Percentiles rank a stretch among this genome's conserved stretches.
These are phyloP conservation scores for Omphalotus guepiniiformis DNA, from an alignment of 768 basidiomycete genomes.

Conservation along the genomic window DNA sequence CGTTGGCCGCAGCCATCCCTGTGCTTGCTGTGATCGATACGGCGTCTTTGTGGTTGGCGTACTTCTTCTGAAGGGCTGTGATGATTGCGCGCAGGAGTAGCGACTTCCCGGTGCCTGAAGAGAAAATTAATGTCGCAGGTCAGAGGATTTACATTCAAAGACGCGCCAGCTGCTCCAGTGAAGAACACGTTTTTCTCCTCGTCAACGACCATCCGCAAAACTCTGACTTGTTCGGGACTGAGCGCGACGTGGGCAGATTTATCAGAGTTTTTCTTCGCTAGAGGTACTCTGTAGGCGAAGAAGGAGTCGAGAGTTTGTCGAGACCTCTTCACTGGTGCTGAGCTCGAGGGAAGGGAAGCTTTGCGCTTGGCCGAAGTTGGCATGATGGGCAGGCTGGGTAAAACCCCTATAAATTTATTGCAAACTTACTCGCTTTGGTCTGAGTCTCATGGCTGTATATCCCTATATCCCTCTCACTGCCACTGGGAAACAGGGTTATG, in stretches of 20 bases:
- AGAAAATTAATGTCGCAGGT: constrained; percentile 19
- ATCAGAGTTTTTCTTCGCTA: too few species aligned
- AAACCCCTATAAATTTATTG: too few species aligned
- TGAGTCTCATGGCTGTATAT: too few species aligned
- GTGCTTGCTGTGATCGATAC: constrained; percentile 78
- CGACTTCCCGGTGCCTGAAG: constrained; percentile 83
- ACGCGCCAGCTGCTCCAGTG: constrained; percentile 70
- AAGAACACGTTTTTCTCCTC: constrained; percentile 65
- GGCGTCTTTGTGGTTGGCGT: constrained; percentile 43
- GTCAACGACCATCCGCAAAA: constrained; percentile 58
- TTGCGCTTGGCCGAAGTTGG: not conserved
- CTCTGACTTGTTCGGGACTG: constrained; percentile 62
- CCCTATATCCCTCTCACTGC: too few species aligned
- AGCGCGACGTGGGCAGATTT: constrained; percentile 36
- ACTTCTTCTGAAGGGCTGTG: constrained; percentile 42
- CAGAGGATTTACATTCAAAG: not conserved
- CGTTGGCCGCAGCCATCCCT: constrained; percentile 65
- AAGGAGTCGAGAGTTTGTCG: constrained; percentile 1
- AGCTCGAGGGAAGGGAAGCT: not conserved
- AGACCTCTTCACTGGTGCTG: not conserved
- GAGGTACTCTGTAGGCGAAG: not conserved
- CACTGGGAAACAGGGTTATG: too few species aligned
- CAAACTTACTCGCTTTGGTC: too few species aligned
- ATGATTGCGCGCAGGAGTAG: constrained; percentile 75
- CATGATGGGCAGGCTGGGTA: too few species aligned